Conservation (phyloP, 495 filamentous ascomycete genomes). For the Daldinia bambusicola region DNA sequence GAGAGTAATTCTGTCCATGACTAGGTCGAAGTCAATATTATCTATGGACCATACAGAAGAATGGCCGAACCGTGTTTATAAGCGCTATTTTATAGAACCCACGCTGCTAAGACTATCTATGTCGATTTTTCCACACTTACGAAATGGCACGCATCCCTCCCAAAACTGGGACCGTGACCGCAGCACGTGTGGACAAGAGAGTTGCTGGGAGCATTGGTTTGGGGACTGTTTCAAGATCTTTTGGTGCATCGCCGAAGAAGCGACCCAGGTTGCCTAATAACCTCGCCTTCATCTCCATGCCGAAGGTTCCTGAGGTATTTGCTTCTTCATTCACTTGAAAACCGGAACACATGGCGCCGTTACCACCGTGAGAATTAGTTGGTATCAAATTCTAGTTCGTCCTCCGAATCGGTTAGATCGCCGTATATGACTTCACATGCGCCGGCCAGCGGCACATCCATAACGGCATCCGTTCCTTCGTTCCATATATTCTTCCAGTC, state of each 20-base stretch:
- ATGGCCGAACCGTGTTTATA: no score
- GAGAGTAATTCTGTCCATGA: neutral
- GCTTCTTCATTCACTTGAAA: neutral
- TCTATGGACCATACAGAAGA: neutral
- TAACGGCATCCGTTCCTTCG: slow-evolving; percentile 93
- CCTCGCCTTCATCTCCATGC: neutral
- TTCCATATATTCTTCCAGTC: slow-evolving; percentile 88
- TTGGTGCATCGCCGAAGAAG: neutral
- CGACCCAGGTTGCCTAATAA: neutral
- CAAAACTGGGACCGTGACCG: no score
- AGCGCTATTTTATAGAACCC: no score
- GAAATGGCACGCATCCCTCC: no score
- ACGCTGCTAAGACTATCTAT: no score
- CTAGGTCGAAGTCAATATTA: neutral
- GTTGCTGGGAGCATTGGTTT: neutral
- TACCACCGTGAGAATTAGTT: slow-evolving; percentile 24
- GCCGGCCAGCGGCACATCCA: slow-evolving; percentile 95
- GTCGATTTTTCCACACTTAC: no score
- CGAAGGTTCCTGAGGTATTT: neutral
- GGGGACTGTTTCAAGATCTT: no score
- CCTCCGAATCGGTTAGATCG: slow-evolving; percentile 46
- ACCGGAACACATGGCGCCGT: neutral
- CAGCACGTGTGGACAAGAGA: neutral
- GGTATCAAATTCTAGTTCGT: slow-evolving; percentile 26
- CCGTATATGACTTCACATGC: slow-evolving; percentile 94